Evolutionary conservation across 2,329 filamentous ascomycete species (phyloP), one percentile per base, ranked within the genome.

Genomic region (Alternaria metachromatica): DNA sequence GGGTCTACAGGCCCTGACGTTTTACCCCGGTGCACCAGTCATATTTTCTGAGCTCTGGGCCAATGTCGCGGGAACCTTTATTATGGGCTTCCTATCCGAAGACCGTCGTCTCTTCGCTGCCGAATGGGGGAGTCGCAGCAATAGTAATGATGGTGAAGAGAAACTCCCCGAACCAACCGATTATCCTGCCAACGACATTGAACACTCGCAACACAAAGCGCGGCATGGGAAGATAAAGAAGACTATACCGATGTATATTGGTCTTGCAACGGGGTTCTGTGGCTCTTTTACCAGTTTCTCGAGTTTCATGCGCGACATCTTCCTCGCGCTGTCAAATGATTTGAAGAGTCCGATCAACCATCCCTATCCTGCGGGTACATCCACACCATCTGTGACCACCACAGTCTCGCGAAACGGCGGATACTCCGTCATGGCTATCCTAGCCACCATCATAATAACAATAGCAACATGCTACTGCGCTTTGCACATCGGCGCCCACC

Each of bases 211-310:
- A 3, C 45, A 49, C 12, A 78, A 75, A 60, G 74, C 74, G 1
- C 71, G 76, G 7, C 78, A 82, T 49, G 67, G 64, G 7, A 83
- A 90, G 74, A 84, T 78, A 25, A 97, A 97, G 77, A 97, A 96
- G 82, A 92, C 92, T 0, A 91, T 97, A 26, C 94, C 95, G 0
- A 84, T 97, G 0, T 97, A 96, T 76, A 91, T 97, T 62, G 94
- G 92, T 55, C 87, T 97, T 6, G 88, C 92, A 0, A 97, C 92
- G 0, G 95, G 92, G 11, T 96, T 96, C 79, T 97, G 93, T 73
- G 93, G 95, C 65, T 94, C 92, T 69, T 92, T 96, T 74, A 97
- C 94, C 0, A 94, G 91, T 10, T 97, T 97, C 80, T 97, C 94
- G 0, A 89, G 90, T 20, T 96, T 97, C 76, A 89, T 94, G 50